Base-by-base conservation (phyloP, 495 filamentous ascomycete species). In the Daldinia decipiens region DNA sequence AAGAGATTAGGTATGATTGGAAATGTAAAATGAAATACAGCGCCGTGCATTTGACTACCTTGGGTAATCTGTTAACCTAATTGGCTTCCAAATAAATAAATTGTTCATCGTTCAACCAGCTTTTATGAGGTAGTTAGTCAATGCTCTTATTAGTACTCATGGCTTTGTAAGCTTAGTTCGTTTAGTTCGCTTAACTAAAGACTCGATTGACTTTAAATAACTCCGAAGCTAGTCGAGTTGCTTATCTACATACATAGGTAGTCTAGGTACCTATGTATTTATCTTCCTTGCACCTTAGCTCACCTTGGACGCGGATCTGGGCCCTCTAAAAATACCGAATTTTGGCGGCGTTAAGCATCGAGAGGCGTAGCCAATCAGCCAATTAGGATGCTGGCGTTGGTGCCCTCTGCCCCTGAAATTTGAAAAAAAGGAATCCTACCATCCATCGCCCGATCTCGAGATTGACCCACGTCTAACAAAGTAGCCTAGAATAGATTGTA, bases 351-450 rank as follows among this genome's bases (percentile, higher is more conserved):
- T 65, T 24, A 29, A 65, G 40, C 31, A 52, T 31, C 15, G 15
- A 39, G 52, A 27, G 54, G 50, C 62, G 40, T 52, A 66, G 51
- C 62, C 68, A 71, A 71, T 62, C 43, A 66, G 51, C 62, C 68
- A 71, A 71, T 62, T 40, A 58, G 58, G 39, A 52, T 52, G 50
- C 43, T 56, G 17, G 47, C 19, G 50, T 51, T 59, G 38, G 29
- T 40, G 52, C 38, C 26, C 50, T 15, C 11, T 59, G 53, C 68
- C 68, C 68, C 68, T 71, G 63, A 67, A 71, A 63, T 53, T 66
- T 57, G 52, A 36, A 31, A 21, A 58, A 58, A 27, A 58, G 58
- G 62, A 71, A 66, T 71, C 68, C 63, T 59, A 59, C 68, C 36
- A 47, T 59, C 47, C 62, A 67, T 59, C 59, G 68, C 51, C 59